These are phyloP conservation scores for Suillus bovinus DNA, from an alignment of 768 basidiomycete species.

Conservation along the genomic window DNA sequence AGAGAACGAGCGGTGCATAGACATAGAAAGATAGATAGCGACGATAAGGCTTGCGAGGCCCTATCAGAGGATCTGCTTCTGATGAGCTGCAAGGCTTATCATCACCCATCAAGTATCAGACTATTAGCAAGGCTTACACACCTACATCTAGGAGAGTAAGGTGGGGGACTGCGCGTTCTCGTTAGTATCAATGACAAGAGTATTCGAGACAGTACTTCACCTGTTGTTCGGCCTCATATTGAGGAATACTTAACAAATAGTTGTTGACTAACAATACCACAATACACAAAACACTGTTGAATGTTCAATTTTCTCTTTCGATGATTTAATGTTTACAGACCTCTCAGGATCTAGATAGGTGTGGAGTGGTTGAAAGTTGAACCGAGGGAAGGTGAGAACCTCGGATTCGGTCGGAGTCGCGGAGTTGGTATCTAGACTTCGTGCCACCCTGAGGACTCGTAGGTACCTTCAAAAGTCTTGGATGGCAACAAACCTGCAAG, in stretches of 20 bases:
- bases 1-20: neutral
- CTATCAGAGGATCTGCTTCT: constrained; percentile 1
- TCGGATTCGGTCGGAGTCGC: no score
- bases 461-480: no score
- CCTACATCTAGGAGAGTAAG: neutral
- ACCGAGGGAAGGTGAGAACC: no score
- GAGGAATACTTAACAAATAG: neutral
- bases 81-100: neutral
- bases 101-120: neutral
- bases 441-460: no score
- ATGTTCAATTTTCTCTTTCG: no score
- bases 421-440: no score
- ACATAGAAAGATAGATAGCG: neutral
- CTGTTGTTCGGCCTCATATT: neutral
- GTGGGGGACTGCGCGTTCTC: neutral
- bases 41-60: neutral
- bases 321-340: no score
- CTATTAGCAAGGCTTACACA: neutral
- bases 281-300: no score
- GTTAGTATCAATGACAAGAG: neutral
- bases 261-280: no score
- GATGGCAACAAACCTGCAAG: no score
- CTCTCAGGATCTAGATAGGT: no score
- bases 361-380: no score
- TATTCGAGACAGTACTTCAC: neutral